Percentiles rank a stretch among this genome's conserved stretches.
These are phyloP conservation scores for Beauveria pseudobassiana DNA, from an alignment of 2,329 filamentous ascomycete genomes.

Conservation along the genomic window DNA sequence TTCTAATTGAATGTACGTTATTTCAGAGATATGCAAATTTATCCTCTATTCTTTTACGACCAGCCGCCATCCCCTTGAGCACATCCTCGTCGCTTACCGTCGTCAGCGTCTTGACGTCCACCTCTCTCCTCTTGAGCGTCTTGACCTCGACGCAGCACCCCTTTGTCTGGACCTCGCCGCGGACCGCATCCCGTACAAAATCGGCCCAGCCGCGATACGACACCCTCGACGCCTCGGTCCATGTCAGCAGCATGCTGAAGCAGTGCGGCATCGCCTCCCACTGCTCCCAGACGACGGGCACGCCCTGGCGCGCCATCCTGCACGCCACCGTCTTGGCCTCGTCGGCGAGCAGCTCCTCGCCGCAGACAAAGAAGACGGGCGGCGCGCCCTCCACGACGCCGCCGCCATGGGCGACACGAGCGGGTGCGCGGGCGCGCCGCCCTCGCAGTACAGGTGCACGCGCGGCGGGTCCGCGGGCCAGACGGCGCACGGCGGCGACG, in stretches of 20 bases:
- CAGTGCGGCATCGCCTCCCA: constrained; percentile 69
- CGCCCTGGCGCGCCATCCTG: constrained; percentile 43
- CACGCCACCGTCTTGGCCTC: constrained; percentile 50
- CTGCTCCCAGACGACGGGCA: constrained; percentile 52
- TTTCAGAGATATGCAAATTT: not conserved
- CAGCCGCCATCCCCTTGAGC: constrained; percentile 22
- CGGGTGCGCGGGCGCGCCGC: constrained; percentile 48
- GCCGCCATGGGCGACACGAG: constrained; percentile 52
- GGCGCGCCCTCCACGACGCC: constrained; percentile 44
- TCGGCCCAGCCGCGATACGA: constrained; percentile 44
- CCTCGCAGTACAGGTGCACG: constrained; percentile 39
- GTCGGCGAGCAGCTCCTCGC: constrained; percentile 60
- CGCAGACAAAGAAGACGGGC: constrained; percentile 55
- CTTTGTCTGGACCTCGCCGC: constrained; percentile 24
- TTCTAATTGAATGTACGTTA: not conserved
- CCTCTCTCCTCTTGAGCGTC: constrained; percentile 34
- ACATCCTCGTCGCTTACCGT: constrained; percentile 31
- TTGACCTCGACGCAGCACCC: constrained; percentile 38
- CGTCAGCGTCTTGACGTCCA: constrained; percentile 30
- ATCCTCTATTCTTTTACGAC: not conserved
- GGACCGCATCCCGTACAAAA: constrained; percentile 38
- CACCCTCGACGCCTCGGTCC: constrained; percentile 31
- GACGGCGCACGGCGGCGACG: constrained; percentile 31
- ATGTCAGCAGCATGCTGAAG: constrained; percentile 47
- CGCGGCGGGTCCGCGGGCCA: constrained; percentile 46